Evolutionary conservation across 2,329 filamentous ascomycete species (phyloP).

Genomic region (Fusarium burgessii): DNA sequence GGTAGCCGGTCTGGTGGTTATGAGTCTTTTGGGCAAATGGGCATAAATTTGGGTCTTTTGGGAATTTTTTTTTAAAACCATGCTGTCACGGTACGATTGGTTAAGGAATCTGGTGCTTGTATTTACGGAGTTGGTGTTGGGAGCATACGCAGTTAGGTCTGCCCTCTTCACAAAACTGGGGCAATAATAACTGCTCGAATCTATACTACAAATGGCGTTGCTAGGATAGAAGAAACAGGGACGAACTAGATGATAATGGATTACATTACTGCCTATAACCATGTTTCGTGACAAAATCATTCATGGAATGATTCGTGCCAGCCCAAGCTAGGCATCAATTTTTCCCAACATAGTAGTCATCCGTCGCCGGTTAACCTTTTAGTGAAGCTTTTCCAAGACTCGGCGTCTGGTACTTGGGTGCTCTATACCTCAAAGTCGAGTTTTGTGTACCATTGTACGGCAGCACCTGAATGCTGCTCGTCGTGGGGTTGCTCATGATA

Average conservation of each 20-base stretch:
- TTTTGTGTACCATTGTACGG: constrained; percentile 48
- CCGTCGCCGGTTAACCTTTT: not conserved
- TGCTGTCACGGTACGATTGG: constrained; percentile 9
- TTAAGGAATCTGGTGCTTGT: constrained; percentile 17
- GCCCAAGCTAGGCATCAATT: not conserved
- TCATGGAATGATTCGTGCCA: not conserved
- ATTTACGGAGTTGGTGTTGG: constrained; percentile 28
- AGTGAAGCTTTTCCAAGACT: not conserved
- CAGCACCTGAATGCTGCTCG: constrained; percentile 52
- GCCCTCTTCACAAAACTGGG: not conserved
- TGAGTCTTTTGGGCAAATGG: constrained; percentile 83
- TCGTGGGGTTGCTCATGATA: constrained; percentile 50
- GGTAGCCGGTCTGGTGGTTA: constrained; percentile 72
- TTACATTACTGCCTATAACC: not conserved
- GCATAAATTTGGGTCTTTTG: constrained; percentile 58
- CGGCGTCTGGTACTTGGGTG: constrained; percentile 13
- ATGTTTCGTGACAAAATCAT: not conserved
- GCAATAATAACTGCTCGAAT: constrained; percentile 4
- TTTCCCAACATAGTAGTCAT: not conserved
- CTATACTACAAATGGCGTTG: constrained; percentile 15
- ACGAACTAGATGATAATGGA: constrained; percentile 16
- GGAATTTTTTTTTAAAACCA: not conserved
- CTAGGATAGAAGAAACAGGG: constrained; percentile 8
- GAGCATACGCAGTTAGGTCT: constrained; percentile 11
- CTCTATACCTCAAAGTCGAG: constrained; percentile 36